These are phyloP conservation scores for Thymus mandschuricus DNA, from an alignment of 257 asterid species.

Conservation along the genomic window DNA sequence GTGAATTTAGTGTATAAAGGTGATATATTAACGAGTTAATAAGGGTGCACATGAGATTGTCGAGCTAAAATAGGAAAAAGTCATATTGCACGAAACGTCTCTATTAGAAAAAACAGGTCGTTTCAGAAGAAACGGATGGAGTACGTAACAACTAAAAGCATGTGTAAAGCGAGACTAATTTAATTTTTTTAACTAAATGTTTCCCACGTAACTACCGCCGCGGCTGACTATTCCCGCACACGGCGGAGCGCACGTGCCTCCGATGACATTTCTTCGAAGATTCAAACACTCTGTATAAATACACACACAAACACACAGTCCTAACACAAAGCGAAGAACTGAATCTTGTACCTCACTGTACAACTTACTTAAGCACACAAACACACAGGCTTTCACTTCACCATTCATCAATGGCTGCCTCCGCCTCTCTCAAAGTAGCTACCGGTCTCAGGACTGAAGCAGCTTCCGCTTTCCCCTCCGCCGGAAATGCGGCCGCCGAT, in stretches of 20 bases:
- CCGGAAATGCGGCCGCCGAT: constrained; percentile 16
- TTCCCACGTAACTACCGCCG: not conserved
- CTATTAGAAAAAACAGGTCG: no score
- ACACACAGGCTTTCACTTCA: not conserved
- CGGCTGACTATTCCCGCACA: not conserved
- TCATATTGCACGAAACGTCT: no score
- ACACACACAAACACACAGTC: no score
- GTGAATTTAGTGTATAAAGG: no score
- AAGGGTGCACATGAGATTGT: no score
- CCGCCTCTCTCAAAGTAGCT: constrained; percentile 28
- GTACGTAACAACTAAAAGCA: no score
- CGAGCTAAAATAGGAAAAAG: no score
- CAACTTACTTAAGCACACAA: constrained; percentile 26
- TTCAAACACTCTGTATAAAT: not conserved
- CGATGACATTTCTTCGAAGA: not conserved
- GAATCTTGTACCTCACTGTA: not conserved
- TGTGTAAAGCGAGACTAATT: no score
- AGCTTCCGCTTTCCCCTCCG: constrained; percentile 25
- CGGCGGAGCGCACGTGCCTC: not conserved
- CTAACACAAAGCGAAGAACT: not conserved
- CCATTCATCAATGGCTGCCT: constrained; percentile 34
- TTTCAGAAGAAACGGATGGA: no score
- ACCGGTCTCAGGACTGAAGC: not conserved
- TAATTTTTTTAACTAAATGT: no score
- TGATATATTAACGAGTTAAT: no score